Evolutionary conservation across 2,329 filamentous ascomycete genomes (phyloP), one percentile per base, ranked within the genome.

Genomic region (Fusarium newnesense): DNA sequence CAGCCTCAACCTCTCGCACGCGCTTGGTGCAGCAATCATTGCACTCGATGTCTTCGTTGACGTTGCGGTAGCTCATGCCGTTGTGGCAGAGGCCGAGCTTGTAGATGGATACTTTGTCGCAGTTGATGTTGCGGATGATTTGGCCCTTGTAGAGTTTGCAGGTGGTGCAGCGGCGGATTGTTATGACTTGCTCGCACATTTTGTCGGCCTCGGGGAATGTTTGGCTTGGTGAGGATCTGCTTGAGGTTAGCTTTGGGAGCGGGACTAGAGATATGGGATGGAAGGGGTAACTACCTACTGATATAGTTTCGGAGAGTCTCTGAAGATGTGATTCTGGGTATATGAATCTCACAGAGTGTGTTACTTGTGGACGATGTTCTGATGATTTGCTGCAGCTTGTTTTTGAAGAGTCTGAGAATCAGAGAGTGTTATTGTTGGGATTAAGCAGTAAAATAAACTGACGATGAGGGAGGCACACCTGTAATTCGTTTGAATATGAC

Each of bases 171-270:
- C 16, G 32, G 8, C 44, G 50, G 28, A 36, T n/a, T 26, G 16
- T 69, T 18, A 24, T 47, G 4, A 56, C 28, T 44, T 69, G 64
- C 18, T 69, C 58, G 7, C 67, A 69, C 65, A 69, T 69, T 2
- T 1, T 34, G 21, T 11, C 15, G 13, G 24, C 9, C 16, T 28
- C 8, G n/a, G 34, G n/a, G n/a, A 0, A 1, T 13, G 24, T 8
- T 26, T 16, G 39, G 13, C 6, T 32, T 15, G 30, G n/a, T 18
- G 39, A 57, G 6, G 32, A 12, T 30, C 54, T 26, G 9, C 5
- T 44, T 24, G 16, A 4, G n/a, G 15, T 13, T 3, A 26, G 24
- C 1, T 37, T 61, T 19, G 11, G 4, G 2, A 9, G 30, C 34
- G 16, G 24, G 19, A 8, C 2, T 9, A 8, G 19, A 24, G 7